Base-by-base conservation (phyloP, 768 basidiomycete genomes). In the Cystofilobasidium capitatum region DNA sequence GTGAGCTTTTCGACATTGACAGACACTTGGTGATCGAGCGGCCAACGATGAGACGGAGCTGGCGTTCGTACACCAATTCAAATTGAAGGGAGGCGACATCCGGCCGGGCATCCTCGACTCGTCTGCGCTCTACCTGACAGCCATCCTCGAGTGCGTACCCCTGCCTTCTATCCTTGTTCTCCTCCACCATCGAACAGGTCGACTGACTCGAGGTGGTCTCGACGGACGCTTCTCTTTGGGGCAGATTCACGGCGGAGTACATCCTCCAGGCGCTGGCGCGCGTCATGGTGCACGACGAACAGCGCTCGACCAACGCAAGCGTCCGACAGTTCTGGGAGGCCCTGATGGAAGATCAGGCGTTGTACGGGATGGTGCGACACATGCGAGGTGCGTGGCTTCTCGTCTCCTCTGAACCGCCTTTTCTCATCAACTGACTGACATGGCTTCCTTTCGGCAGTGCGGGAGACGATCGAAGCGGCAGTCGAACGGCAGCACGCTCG, bases 11-110 rank as follows among this genome's bases (percentile, higher is more conserved):
- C 55, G 6, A 20, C 12, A 9, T 26, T 9, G 9, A 22, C 61
- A 69, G 68, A 69, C 68, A 1, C 58, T 69, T 17, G 68, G 68
- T 22, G 68, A 69, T 58, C 57, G 68, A 26, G 51, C 62, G n/a
- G 35, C 57, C 1, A 64, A 63, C 12, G 68, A 69, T 37, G 35
- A 39, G 39, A 22, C 59, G 1, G 63, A 64, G 22, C 35, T 37
- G 16, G 36, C 40, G 6, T 64, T 37, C 31, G n/a, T 69, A 8
- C 36, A 42, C 29, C 20, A 55, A 2, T 24, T 69, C 26, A 37
- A 26, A 14, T 29, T 24, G 9, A 33, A 54, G 37, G 68, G 68
- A 20, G 68, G 68, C n/a, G 68, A 69, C 24, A 49, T 59, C 37
- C 55, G 68, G 37, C 47, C 37, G 6, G 63, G 57, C 7, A 69